These are phyloP conservation scores for Clonostachys rosea DNA, from an alignment of 2,329 filamentous ascomycete species.

Conservation along the genomic window DNA sequence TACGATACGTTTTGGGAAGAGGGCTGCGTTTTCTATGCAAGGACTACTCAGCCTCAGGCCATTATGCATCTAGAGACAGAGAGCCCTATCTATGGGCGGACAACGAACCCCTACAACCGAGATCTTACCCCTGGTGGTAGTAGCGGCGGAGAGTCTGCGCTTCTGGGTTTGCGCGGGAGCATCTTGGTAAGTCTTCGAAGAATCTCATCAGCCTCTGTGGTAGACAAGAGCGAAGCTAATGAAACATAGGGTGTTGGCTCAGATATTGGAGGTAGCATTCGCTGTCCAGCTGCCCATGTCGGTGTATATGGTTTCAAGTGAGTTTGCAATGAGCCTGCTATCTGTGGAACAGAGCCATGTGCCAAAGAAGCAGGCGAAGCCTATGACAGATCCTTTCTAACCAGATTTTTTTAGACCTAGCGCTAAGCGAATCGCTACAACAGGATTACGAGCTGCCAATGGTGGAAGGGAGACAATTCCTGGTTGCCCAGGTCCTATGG, in stretches of 20 bases:
- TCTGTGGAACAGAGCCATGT: background rate
- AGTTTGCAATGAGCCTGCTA: background rate
- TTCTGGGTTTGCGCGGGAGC: conserved; percentile 33
- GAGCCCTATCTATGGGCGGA: conserved; percentile 60
- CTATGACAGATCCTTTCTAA: background rate
- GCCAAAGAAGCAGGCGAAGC: background rate
- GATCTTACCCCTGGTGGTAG: conserved; percentile 58
- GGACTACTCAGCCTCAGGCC: conserved; percentile 63
- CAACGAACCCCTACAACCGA: conserved; percentile 59
- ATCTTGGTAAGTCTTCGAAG: conserved; percentile 16
- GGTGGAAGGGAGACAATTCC: conserved; percentile 26
- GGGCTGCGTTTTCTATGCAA: conserved; percentile 62
- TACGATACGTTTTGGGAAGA: conserved; percentile 51
- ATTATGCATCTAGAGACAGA: conserved; percentile 29
- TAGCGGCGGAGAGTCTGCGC: conserved; percentile 50
- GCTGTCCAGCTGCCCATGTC: conserved; percentile 26
- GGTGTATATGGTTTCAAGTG: conserved; percentile 28
- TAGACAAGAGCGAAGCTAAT: background rate
- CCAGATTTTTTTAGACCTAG: conserved; percentile 16
- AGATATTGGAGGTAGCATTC: conserved; percentile 34
- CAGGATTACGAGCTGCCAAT: conserved; percentile 17
- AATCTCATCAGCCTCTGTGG: background rate
- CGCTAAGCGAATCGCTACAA: conserved; percentile 18
- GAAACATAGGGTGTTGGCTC: conserved; percentile 26
- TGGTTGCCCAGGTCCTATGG: conserved; percentile 23